phyloP scores from a whole-genome alignment of 2,329 filamentous ascomycete species.

The Chrysoporthe cubensis region DNA sequence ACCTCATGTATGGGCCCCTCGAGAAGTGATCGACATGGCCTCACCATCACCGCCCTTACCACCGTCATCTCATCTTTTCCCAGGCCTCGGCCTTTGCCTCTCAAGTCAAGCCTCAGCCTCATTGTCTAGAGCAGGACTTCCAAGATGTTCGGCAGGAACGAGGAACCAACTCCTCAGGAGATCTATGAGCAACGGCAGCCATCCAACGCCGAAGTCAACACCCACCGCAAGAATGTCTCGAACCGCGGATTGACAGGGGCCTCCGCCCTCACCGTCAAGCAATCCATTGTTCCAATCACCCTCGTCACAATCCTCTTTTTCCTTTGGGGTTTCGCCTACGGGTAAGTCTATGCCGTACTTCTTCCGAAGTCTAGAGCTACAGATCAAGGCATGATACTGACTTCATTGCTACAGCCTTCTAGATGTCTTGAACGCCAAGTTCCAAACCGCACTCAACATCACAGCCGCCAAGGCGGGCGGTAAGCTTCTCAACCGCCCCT shows the following conservation, averaged over 20 bases:
- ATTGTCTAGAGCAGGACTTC: not conserved
- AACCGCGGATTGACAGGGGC: conserved; percentile 34
- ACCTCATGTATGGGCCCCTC: not conserved
- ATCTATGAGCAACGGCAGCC: conserved; percentile 31
- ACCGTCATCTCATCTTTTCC: not conserved
- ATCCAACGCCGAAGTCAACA: conserved; percentile 30
- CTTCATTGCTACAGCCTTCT: conserved; percentile 34
- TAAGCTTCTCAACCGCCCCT: conserved; percentile 4
- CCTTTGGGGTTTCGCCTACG: conserved; percentile 52
- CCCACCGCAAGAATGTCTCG: conserved; percentile 30
- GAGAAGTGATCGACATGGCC: not conserved
- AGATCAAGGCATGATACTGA: too few species aligned
- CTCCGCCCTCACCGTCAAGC: conserved; percentile 29
- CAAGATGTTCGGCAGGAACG: conserved; percentile 33
- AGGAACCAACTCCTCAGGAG: conserved; percentile 31
- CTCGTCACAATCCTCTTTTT: conserved; percentile 54
- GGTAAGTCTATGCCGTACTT: too few species aligned
- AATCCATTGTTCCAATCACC: conserved; percentile 39
- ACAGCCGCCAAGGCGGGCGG: conserved; percentile 31
- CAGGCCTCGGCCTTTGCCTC: not conserved
- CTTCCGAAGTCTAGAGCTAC: too few species aligned
- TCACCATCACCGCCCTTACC: conserved; percentile 10
- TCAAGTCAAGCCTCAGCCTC: not conserved
- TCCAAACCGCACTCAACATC: conserved; percentile 31
- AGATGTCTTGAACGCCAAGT: conserved; percentile 48